Evolutionary conservation across 2,329 filamentous ascomycete genomes (phyloP), one percentile per base, ranked within the genome.

Genomic region (Phyllachora maydis): DNA sequence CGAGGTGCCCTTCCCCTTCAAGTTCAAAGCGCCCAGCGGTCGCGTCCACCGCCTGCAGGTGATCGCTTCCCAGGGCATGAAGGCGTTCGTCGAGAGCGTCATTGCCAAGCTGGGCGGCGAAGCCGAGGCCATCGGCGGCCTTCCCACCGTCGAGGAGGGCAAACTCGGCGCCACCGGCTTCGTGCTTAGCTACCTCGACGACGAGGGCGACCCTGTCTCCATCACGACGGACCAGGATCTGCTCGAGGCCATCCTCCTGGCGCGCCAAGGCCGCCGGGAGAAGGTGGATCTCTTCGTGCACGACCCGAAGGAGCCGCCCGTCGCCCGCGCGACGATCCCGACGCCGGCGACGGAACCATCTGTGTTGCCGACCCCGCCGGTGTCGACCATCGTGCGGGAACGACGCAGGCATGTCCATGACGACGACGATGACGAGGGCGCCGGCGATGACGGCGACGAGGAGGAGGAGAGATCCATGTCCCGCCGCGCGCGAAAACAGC

Each of bases 281-380:
- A 98, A 98, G 59, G 88, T 98, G 11, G 88, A 98, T 39, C 62
- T 98, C 10, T 95, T 92, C 38, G 83, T 95, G 8, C 88, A 98
- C 44, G 77, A 98, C 38, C 83, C 85, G 1, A 69, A 82, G 32
- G 75, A 88, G 50, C 70, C 85, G n/a, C 77, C 83, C 0, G 61
- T 82, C n/a, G n/a, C n/a, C n/a, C n/a, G n/a, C n/a, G n/a, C n/a
- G n/a, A 55, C 68, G 13, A 40, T 28, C 3, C 24, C 27, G 7
- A 28, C 28, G 1, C 28, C 28, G 4, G 21, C 46, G 12, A 47
- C 52, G 3, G 49, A 57, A 13, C 39, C 50, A 2, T 29, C 40
- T 1, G 35, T 42, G 3, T 34, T 52, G 8, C 39, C 47, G 18
- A 61, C 57, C 1, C 62, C 60, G 10, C 52, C 56, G 13, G 42